These are phyloP conservation scores for Starmerella cellae DNA, from an alignment of 805 yeast species.

Conservation along the genomic window DNA sequence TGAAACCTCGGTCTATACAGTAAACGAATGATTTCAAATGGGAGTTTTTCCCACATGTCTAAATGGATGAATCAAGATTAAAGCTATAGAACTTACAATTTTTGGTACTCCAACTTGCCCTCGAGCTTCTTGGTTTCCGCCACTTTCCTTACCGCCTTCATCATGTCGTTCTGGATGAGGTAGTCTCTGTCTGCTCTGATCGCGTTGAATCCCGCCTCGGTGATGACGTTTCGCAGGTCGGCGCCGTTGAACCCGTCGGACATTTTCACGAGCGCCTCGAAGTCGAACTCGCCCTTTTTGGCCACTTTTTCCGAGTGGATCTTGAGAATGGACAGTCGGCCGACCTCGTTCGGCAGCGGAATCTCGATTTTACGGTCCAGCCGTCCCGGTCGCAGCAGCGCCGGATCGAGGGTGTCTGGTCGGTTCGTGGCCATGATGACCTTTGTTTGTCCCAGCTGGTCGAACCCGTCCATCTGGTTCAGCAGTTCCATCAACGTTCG, in stretches of 20 bases:
- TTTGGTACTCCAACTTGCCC: slow-evolving; percentile 90
- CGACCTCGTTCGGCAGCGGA: slow-evolving; percentile 89
- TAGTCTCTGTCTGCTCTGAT: slow-evolving; percentile 95
- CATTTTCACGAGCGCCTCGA: slow-evolving; percentile 95
- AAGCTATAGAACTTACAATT: slow-evolving; percentile 39
- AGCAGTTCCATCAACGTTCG: slow-evolving; percentile 93
- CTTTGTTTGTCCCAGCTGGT: slow-evolving; percentile 89
- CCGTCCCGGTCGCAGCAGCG: slow-evolving; percentile 92
- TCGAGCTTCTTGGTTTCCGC: slow-evolving; percentile 94
- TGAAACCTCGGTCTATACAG: too few species aligned
- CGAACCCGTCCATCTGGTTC: slow-evolving; percentile 98
- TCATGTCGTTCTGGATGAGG: slow-evolving; percentile 80
- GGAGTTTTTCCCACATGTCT: too few species aligned
- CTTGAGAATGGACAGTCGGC: slow-evolving; percentile 84
- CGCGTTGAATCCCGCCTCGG: slow-evolving; percentile 98
- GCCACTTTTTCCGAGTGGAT: slow-evolving; percentile 77
- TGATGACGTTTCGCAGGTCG: slow-evolving; percentile 87
- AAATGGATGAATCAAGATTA: too few species aligned
- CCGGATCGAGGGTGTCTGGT: slow-evolving; percentile 97
- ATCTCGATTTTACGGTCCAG: slow-evolving; percentile 93
- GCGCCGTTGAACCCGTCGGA: slow-evolving; percentile 99
- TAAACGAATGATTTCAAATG: too few species aligned
- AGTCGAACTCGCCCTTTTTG: slow-evolving; percentile 91
- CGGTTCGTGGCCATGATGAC: slow-evolving; percentile 99
- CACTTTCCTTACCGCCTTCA: slow-evolving; percentile 97